Base-by-base conservation (phyloP, 2,329 filamentous ascomycete genomes). In the Pseudogymnoascus sp. region DNA sequence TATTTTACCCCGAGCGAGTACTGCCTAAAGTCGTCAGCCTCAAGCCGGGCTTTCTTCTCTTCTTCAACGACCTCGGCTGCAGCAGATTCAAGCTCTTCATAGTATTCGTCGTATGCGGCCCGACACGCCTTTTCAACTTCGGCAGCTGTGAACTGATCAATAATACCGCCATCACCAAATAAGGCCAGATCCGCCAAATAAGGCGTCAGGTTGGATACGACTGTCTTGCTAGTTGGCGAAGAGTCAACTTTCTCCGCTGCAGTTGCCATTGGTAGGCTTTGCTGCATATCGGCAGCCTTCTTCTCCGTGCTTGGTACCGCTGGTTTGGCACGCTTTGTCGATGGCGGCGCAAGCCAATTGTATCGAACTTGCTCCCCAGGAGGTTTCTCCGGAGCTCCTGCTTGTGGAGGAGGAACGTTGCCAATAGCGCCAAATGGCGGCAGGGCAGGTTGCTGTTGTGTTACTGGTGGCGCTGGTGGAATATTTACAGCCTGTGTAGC, bases 101-200 rank as follows among this genome's bases (percentile, higher is more conserved):
- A 38, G 25, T 43, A 43, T 16, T 21, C 21, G n/a, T 46, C 37
- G 18, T 40, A 40, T 42, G 59, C 59, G 11, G 36, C 36, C 36
- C 18, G 34, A 6, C 59, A 60, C 3, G 59, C 59, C 34, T 63
- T 61, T 21, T 69, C 66, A 14, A 72, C 68, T 8, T 66, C 64
- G 28, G 62, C 65, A 6, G 65, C 63, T 16, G 63, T 70, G 56
- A 74, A 74, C 36, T 75, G 69, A 18, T 74, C 72, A 12, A 75
- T 31, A n/a, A 75, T 62, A 9, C 73, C 73, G 34, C 69, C 68
- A 18, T 69, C 65, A 1, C 71, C 73, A 5, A 70, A 56, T 14
- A 31, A 36, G 34, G 49, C 49, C 9, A 56, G 8, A 16, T 56
- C 49, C 16, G 49, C 49, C 28, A 56, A 14, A 56, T 34, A 56